A percentile compares a stretch with the other conserved stretches of the same genome.
These are phyloP conservation scores for Penicillium sp. DNA, from an alignment of 2,329 filamentous ascomycete species.

Conservation along the genomic window DNA sequence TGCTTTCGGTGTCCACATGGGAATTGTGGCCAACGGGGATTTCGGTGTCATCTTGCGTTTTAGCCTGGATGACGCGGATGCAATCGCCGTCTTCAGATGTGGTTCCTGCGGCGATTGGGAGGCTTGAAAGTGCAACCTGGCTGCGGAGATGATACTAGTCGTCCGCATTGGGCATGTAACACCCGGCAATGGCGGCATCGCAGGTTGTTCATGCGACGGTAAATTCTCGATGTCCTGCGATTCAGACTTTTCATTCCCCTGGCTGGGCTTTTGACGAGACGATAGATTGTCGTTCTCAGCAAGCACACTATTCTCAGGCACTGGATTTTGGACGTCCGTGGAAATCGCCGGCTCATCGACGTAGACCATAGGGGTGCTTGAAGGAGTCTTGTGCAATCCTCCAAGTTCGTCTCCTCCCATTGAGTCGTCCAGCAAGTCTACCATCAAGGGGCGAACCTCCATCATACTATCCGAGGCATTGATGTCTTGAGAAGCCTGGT, in stretches of 20 bases:
- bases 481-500: neutral
- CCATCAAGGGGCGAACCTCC: neutral
- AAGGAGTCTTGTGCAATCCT: neutral
- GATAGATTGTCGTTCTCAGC: constrained; percentile 25
- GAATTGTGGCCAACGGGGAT: constrained; percentile 28
- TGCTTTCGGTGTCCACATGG: constrained; percentile 23
- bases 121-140: neutral
- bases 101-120: neutral
- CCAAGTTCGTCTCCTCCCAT: neutral
- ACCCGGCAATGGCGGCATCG: neutral
- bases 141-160: neutral
- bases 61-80: no score
- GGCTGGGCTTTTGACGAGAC: constrained; percentile 7
- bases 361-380: constrained; percentile 18
- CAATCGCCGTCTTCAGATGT: neutral
- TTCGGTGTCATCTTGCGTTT: neutral
- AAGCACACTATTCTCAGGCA: constrained; percentile 10
- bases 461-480: neutral
- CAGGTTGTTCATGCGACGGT: neutral
- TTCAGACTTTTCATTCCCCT: constrained; percentile 4
- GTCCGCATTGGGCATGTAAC: neutral
- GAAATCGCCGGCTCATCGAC: constrained; percentile 16
- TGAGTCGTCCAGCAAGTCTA: neutral
- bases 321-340: neutral
- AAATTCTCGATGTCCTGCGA: neutral